Conservation (phyloP, 129 eudicot species). For the Artemisia annua region DNA sequence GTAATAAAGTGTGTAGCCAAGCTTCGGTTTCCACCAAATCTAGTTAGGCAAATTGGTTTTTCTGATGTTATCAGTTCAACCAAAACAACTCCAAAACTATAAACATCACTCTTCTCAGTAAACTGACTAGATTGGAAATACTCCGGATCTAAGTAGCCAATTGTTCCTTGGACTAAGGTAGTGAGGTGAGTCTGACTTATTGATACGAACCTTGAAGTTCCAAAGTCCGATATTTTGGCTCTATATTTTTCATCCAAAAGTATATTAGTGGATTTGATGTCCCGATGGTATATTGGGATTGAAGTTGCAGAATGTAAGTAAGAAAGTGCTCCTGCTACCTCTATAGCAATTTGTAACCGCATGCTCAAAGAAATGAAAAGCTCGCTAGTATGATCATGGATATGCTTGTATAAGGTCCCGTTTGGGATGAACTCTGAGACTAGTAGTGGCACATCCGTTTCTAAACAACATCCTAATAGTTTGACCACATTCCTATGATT, state of each 20-base stretch:
- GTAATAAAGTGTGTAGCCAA: slow-evolving; percentile 32
- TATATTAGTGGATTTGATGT: slow-evolving; percentile 42
- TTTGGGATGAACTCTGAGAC: slow-evolving; percentile 40
- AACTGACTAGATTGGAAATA: slow-evolving; percentile 41
- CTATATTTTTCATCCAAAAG: slow-evolving; percentile 38
- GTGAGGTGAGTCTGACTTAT: slow-evolving; percentile 42
- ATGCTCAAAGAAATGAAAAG: slow-evolving; percentile 28
- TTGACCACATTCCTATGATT: slow-evolving; percentile 43
- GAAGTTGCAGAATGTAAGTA: slow-evolving; percentile 45
- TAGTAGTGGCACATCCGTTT: slow-evolving; percentile 41
- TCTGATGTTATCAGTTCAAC: slow-evolving; percentile 38
- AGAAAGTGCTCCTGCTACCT: slow-evolving; percentile 39
- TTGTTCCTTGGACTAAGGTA: slow-evolving; percentile 42
- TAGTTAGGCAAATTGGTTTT: slow-evolving; percentile 26
- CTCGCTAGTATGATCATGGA: slow-evolving; percentile 17
- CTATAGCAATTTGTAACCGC: slow-evolving; percentile 38
- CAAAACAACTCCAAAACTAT: slow-evolving; percentile 51
- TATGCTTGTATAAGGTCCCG: slow-evolving; percentile 33
- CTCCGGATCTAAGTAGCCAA: slow-evolving; percentile 49
- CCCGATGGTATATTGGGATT: slow-evolving; percentile 41
- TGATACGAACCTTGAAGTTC: slow-evolving; percentile 41
- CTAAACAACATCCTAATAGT: slow-evolving; percentile 40
- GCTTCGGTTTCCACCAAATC: slow-evolving; percentile 27
- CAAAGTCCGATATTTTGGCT: slow-evolving; percentile 48
- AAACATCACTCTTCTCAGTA: slow-evolving; percentile 42